Conservation (phyloP, 768 basidiomycete genomes). For the Pulveroboletus sp. region DNA sequence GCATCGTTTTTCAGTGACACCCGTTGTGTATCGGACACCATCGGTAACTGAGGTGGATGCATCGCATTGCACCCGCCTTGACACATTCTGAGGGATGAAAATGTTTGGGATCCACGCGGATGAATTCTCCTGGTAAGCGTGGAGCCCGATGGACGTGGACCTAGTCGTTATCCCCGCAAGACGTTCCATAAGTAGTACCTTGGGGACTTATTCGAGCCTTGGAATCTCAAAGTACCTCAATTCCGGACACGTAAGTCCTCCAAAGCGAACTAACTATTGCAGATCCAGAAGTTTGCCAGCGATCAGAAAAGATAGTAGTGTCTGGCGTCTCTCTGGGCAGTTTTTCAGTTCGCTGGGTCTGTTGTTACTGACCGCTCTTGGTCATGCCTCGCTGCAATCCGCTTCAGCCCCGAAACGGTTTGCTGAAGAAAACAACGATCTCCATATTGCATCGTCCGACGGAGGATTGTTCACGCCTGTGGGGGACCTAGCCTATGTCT, state of each 20-base stretch:
- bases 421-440: background rate
- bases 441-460: slow-evolving; percentile 8
- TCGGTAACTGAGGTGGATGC: too few species aligned
- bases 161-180: too few species aligned
- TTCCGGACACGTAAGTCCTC: background rate
- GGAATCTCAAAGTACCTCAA: too few species aligned
- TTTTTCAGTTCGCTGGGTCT: slow-evolving; percentile 10
- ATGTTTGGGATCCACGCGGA: too few species aligned
- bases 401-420: slow-evolving; percentile 9
- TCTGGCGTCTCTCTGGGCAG: slow-evolving; percentile 4
- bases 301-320: background rate
- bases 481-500: slow-evolving; percentile 24
- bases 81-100: too few species aligned
- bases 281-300: background rate
- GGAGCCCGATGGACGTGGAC: too few species aligned
- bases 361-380: slow-evolving; percentile 13
- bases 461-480: slow-evolving; percentile 30
- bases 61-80: too few species aligned
- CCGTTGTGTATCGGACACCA: too few species aligned
- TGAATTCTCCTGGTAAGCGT: too few species aligned
- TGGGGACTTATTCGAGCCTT: too few species aligned
- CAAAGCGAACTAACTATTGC: background rate
- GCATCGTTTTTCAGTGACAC: too few species aligned
- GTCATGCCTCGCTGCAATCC: slow-evolving; percentile 20
- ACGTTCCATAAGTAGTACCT: too few species aligned